phyloP scores from a whole-genome alignment of 2,329 filamentous ascomycete species.

The Chaetomiaceae sp. region DNA sequence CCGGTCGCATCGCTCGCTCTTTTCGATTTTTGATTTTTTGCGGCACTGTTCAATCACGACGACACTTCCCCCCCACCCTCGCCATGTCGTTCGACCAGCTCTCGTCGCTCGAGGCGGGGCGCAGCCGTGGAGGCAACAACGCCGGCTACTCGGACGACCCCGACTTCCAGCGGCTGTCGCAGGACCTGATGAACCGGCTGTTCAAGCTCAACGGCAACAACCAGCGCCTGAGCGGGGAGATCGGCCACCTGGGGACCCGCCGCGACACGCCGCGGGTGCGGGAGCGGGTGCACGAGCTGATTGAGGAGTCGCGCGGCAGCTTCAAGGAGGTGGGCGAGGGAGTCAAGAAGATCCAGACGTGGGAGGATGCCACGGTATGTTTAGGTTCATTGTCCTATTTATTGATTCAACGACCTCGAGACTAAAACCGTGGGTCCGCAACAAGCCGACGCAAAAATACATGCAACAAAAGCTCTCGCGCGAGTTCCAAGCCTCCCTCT shows the following conservation, averaged over 20 bases:
- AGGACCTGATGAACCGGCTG: constrained; percentile 78
- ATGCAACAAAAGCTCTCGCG: constrained; percentile 91
- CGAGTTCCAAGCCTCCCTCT: constrained; percentile 83
- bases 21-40: neutral
- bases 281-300: constrained; percentile 80
- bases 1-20: neutral
- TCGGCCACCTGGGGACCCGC: constrained; percentile 80
- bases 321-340: constrained; percentile 93
- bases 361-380: constrained; percentile 74
- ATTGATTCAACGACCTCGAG: no score
- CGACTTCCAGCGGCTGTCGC: constrained; percentile 79
- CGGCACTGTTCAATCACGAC: no score
- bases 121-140: constrained; percentile 62
- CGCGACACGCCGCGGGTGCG: constrained; percentile 87
- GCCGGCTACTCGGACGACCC: constrained; percentile 84
- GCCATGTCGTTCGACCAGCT: constrained; percentile 89
- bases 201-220: constrained; percentile 88
- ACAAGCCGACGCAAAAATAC: constrained; percentile 94
- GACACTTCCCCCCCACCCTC: neutral
- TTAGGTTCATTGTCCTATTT: neutral
- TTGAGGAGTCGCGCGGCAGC: constrained; percentile 78
- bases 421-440: constrained; percentile 34
- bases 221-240: constrained; percentile 75
- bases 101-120: constrained; percentile 74
- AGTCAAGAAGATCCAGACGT: constrained; percentile 84